phyloP scores from a whole-genome alignment of 352 stramenopile species.

The Globisporangium recalcitrans region DNA sequence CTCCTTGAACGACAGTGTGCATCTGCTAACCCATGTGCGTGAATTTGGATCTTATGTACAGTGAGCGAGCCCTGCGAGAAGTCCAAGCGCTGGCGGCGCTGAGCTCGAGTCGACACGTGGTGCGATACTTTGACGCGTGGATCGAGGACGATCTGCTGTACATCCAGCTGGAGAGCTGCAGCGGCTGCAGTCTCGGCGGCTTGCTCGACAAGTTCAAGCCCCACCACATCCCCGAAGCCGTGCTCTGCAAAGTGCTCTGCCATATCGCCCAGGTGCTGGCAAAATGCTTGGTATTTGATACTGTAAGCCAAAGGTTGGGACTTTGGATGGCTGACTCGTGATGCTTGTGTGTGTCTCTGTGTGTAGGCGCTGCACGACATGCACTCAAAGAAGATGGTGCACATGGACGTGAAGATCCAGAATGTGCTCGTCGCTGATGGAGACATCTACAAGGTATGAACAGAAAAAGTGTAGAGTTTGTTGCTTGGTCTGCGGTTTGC shows the following conservation, averaged over 20 bases:
- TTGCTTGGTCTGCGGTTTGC: not conserved
- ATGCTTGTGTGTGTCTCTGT: not conserved
- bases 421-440: conserved; percentile 65
- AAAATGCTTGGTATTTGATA: not conserved
- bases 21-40: not conserved
- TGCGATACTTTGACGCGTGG: conserved; percentile 87
- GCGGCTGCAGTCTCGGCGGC: conserved; percentile 52
- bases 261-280: conserved; percentile 60
- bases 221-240: conserved; percentile 62
- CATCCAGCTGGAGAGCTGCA: conserved; percentile 79
- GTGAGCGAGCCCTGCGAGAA: conserved; percentile 71
- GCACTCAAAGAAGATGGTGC: conserved; percentile 79
- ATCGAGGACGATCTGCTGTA: conserved; percentile 87
- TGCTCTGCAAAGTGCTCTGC: conserved; percentile 67
- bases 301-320: too few species aligned
- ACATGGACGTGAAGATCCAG: conserved; percentile 87
- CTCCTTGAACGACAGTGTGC: not conserved
- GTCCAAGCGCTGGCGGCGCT: conserved; percentile 80
- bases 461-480: not conserved
- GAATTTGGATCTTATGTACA: conserved; percentile 14
- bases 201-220: conserved; percentile 65
- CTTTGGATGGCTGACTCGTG: not conserved
- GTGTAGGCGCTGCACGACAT: conserved; percentile 71
- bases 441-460: conserved; percentile 68
- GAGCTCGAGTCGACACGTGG: conserved; percentile 67